Base-by-base conservation (phyloP, 345 rosid genomes). In the Hibiscus trionum region DNA sequence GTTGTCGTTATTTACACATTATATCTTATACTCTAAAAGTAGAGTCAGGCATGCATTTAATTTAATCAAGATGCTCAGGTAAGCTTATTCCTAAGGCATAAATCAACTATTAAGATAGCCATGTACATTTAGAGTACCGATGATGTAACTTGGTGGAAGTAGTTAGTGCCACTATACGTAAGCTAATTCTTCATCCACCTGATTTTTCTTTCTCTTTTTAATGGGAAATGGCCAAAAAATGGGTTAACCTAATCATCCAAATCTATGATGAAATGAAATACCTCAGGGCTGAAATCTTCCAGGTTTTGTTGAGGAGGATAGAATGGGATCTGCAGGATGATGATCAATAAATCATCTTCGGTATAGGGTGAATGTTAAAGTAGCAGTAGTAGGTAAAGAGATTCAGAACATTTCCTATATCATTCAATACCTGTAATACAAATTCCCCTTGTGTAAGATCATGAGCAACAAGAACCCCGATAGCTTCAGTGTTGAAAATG, bases 381-480 rank as follows among this genome's bases (percentile, higher is more conserved):
- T 17, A 27, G 5, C n/a, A 77, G 29, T 47, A 64, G 14, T 35
- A 58, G 15, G 73, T 44, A 35, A 10, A 61, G 15, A 31, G 46
- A 35, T 53, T 49, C 16, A 14, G n/a, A 76, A 65, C 26, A 12
- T 29, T 60, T 59, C 39, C 12, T 58, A 74, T 70, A 53, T 19
- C 46, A 52, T 61, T 10, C 33, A 24, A 53, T 82, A 91, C 98
- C 97, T 91, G 98, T 83, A 94, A 82, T 16, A 94, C 83, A 26
- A 94, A 94, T 79, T 94, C 97, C 66, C 98, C 97, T 80, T 90
- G 84, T 73, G 77, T 75, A 72, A 92, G 92, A 84, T 92, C 97
- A 83, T 94, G 97, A 64, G 96, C 99, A 84, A 94, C 97, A 64
- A 92, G 87, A 73, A 89, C 97, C 44, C 99, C 99, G 61, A 90